These are phyloP conservation scores for Coprinellus micaceus DNA, from an alignment of 768 basidiomycete genomes.

Conservation along the genomic window DNA sequence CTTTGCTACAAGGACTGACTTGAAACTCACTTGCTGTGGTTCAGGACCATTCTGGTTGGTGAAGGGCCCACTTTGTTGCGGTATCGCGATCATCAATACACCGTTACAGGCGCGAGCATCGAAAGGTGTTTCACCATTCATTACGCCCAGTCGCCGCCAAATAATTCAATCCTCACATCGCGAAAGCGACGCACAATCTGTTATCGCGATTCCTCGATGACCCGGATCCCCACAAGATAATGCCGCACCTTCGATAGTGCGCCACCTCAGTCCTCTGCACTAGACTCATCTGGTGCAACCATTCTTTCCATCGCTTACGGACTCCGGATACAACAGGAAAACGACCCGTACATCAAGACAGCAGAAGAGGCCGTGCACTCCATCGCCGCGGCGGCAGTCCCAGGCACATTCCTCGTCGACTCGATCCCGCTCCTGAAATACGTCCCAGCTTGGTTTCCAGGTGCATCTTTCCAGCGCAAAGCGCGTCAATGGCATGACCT, in stretches of 20 bases:
- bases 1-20: no score
- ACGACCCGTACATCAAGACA: conserved; percentile 29
- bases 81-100: not conserved
- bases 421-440: conserved; percentile 24
- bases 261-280: not conserved
- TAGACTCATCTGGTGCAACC: conserved; percentile 29
- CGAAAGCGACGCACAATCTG: conserved; percentile 25
- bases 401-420: conserved; percentile 30
- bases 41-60: conserved; percentile 19
- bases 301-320: conserved; percentile 36
- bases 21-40: no score
- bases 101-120: conserved; percentile 29
- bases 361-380: conserved; percentile 21
- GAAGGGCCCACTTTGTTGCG: not conserved
- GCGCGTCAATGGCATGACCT: conserved; percentile 37
- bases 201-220: conserved; percentile 25
- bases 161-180: conserved; percentile 22
- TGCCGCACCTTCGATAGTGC: not conserved
- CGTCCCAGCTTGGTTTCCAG: conserved; percentile 31
- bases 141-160: conserved; percentile 24
- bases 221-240: conserved; percentile 11
- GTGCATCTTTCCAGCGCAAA: conserved; percentile 32
- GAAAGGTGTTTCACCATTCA: conserved; percentile 28
- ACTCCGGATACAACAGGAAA: conserved; percentile 23
- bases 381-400: conserved; percentile 21